Evolutionary conservation across 129 eudicot species (phyloP).

Genomic region (Calendula officinalis): DNA sequence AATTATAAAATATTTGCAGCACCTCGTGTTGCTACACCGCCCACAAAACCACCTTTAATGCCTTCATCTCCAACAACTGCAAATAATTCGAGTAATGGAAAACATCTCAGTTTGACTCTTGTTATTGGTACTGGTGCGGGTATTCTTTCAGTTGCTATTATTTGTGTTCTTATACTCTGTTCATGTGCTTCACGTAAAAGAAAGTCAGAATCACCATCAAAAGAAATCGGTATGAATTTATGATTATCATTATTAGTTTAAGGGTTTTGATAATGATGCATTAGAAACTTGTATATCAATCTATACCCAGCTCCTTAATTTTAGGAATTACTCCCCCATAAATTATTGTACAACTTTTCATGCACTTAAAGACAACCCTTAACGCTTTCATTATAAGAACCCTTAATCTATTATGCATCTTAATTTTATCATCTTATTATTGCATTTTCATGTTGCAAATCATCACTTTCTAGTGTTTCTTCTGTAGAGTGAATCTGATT

Average conservation of each 20-base stretch:
- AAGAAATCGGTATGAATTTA: conserved; percentile 61
- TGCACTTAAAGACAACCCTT: too few relatives aligned
- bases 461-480: too few relatives aligned
- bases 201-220: conserved; percentile 43
- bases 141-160: conserved; percentile 52
- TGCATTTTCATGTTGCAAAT: too few relatives aligned
- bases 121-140: conserved; percentile 65
- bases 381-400: too few relatives aligned
- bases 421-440: too few relatives aligned
- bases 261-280: too few relatives aligned
- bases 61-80: conserved; percentile 51
- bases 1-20: conserved; percentile 43
- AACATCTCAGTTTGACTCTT: conserved; percentile 53
- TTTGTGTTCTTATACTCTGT: conserved; percentile 55
- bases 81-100: conserved; percentile 50
- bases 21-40: conserved; percentile 42
- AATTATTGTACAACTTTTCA: too few relatives aligned
- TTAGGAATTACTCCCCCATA: too few relatives aligned
- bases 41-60: conserved; percentile 41
- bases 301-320: too few relatives aligned
- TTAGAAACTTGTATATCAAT: too few relatives aligned
- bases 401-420: not conserved
- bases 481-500: too few relatives aligned
- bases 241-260: not conserved
- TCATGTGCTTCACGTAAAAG: conserved; percentile 54